Conservation (phyloP, 2,329 filamentous ascomycete species). For the Akanthomyces muscarius region DNA sequence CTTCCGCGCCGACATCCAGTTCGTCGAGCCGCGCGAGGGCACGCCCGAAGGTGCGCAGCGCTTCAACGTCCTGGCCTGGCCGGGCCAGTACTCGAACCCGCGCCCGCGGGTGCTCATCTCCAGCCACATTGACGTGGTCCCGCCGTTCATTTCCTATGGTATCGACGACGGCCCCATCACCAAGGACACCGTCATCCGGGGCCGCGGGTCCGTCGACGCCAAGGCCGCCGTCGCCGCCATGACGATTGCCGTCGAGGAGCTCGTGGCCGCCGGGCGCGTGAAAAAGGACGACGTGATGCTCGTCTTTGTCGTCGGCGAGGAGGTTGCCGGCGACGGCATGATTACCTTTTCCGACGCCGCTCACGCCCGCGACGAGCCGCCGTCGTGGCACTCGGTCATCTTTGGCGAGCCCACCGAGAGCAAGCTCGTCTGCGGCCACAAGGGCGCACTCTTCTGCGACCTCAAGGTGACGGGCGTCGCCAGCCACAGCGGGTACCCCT, state of each 20-base stretch:
- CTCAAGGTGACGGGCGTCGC: slow-evolving; percentile 68
- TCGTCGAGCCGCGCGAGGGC: slow-evolving; percentile 30
- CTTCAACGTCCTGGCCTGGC: slow-evolving; percentile 76
- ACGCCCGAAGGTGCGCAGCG: slow-evolving; percentile 28
- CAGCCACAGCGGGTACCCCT: slow-evolving; percentile 89
- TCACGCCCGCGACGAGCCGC: slow-evolving; percentile 30
- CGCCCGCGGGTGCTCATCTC: slow-evolving; percentile 62
- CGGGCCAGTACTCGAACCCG: slow-evolving; percentile 40
- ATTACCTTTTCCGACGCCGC: slow-evolving; percentile 41
- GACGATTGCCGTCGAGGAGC: slow-evolving; percentile 60
- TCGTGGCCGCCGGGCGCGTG: slow-evolving; percentile 42
- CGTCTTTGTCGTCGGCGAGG: slow-evolving; percentile 76
- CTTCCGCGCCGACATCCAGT: slow-evolving; percentile 43
- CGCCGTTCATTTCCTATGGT: slow-evolving; percentile 67
- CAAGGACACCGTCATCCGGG: slow-evolving; percentile 54
- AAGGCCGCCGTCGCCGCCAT: slow-evolving; percentile 70
- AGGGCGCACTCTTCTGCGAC: slow-evolving; percentile 70
- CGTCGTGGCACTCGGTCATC: slow-evolving; percentile 61
- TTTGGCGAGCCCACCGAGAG: slow-evolving; percentile 93
- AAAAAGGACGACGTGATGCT: slow-evolving; percentile 51
- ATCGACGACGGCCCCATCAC: slow-evolving; percentile 45
- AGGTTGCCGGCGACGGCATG: slow-evolving; percentile 81
- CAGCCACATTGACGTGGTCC: slow-evolving; percentile 79
- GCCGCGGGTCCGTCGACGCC: slow-evolving; percentile 70
- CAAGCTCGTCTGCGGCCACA: slow-evolving; percentile 85